These are phyloP conservation scores for Conoideocrella luteorostrata DNA, from an alignment of 2,329 filamentous ascomycete genomes.

Conservation along the genomic window DNA sequence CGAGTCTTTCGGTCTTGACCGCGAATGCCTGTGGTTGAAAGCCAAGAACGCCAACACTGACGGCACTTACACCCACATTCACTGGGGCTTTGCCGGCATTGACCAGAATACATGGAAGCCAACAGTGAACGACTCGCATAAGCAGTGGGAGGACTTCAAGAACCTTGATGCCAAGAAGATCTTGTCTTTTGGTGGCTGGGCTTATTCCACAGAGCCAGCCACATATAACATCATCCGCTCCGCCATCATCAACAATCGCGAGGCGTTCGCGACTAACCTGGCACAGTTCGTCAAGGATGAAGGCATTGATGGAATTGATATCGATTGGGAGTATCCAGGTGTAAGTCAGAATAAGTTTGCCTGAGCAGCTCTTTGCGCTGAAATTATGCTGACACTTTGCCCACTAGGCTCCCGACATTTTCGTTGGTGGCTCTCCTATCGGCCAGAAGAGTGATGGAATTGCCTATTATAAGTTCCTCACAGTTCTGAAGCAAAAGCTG, in stretches of 20 bases:
- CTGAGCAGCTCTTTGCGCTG: too few relatives aligned
- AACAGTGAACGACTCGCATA: too few relatives aligned
- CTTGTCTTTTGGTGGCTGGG: constrained; percentile 23
- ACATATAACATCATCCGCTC: constrained; percentile 17
- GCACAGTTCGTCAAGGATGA: constrained; percentile 29
- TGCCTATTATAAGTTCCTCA: constrained; percentile 2
- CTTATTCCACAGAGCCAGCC: constrained; percentile 16
- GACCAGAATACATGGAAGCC: constrained; percentile 13
- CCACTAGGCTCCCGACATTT: too few relatives aligned
- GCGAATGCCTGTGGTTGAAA: constrained; percentile 9
- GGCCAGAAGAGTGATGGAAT: too few relatives aligned
- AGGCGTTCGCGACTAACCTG: constrained; percentile 26
- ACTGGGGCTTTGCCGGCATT: constrained; percentile 25
- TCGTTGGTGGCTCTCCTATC: too few relatives aligned
- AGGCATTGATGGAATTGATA: constrained; percentile 30
- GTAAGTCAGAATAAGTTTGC: constrained; percentile 11
- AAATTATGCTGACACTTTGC: too few relatives aligned
- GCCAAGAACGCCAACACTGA: constrained; percentile 14
- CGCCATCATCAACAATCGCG: constrained; percentile 23
- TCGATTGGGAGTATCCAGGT: constrained; percentile 36
- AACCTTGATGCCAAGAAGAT: constrained; percentile 18
- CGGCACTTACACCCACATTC: constrained; percentile 15
- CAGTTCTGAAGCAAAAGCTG: constrained; percentile 1
- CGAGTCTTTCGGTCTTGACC: constrained; percentile 10
- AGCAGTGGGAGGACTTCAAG: constrained; percentile 19